Evolutionary conservation across 2,329 filamentous ascomycete species (phyloP), one percentile per base, ranked within the genome.

Genomic region (Zymoseptoria ardabiliae): DNA sequence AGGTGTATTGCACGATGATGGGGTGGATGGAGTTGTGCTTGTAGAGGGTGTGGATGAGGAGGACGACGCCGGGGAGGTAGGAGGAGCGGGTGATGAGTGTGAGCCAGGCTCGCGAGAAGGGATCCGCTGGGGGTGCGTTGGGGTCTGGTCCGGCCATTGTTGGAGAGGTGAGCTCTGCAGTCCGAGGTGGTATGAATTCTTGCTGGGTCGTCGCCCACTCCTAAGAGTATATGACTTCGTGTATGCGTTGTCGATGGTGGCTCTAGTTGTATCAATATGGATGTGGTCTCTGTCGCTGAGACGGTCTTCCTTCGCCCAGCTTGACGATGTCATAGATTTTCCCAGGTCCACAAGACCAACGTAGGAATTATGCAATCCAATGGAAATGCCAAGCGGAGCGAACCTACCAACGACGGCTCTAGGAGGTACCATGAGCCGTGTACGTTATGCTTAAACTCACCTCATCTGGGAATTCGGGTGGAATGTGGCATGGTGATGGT

Each of bases 1-100:
- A 70, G 2, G 81, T 82, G 66, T 80, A 79, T 22, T 78, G 74
- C 21, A 82, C 78, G 28, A 82, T 70, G 17, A 82, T 70, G 11
- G 80, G 80, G 35, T 80, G 77, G 50, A 68, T 67, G 3, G 78
- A 77, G 3, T 71, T 72, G 57, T 79, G 75, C 61, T 76, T 76
- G 51, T 74, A 69, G 4, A 83, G 72, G 4, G 79, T 79, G 64
- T 82, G 72, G 10, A 79, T 76, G 10, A 82, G 76, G 9, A 82
- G 71, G 7, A 82, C 71, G 10, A 80, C 79, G 41, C 80, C 81
- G 13, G 80, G 76, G 5, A 83, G 74, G 65, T 82, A 82, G 20
- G 76, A 78, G 4, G 77, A 71, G n/a, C 77, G 74, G 1, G 80
- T 82, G 30, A 82, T 75, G 28, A 82, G 73, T 0, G 80, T 82